phyloP scores from a whole-genome alignment of 78 protist genomes.

The Capsaspora owczarzaki region DNA sequence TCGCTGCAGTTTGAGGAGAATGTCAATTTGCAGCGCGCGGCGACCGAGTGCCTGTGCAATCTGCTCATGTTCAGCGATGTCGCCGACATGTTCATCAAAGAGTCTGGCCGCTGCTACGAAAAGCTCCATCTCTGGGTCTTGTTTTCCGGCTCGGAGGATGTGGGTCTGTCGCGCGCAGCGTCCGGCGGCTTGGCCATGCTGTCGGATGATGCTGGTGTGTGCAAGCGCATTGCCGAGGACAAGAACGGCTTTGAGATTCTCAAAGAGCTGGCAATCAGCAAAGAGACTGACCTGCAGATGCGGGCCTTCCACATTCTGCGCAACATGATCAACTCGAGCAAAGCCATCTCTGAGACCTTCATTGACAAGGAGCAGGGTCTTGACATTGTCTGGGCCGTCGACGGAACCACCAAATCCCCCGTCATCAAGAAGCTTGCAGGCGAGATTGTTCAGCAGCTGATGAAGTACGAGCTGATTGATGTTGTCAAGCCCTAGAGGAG shows the following conservation, averaged over 20 bases:
- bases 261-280: background rate
- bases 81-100: too few relatives aligned
- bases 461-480: too few relatives aligned
- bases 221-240: background rate
- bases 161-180: background rate
- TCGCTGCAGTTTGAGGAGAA: slow-evolving; percentile 16
- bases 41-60: slow-evolving; percentile 21
- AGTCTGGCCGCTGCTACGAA: background rate
- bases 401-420: too few relatives aligned
- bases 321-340: too few relatives aligned
- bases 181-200: slow-evolving; percentile 4
- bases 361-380: too few relatives aligned
- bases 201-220: background rate
- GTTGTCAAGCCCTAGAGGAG: too few relatives aligned
- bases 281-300: too few relatives aligned
- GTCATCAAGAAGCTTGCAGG: too few relatives aligned
- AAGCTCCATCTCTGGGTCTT: background rate
- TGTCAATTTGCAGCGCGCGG: background rate
- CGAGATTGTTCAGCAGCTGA: too few relatives aligned
- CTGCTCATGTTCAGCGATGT: background rate
- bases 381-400: too few relatives aligned
- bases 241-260: background rate
- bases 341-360: too few relatives aligned
- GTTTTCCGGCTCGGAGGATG: background rate
- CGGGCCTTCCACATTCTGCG: too few relatives aligned